Evolutionary conservation across 1,284 basidiomycete genomes (phyloP).

Genomic region (Cutaneotrichosporon sp.): DNA sequence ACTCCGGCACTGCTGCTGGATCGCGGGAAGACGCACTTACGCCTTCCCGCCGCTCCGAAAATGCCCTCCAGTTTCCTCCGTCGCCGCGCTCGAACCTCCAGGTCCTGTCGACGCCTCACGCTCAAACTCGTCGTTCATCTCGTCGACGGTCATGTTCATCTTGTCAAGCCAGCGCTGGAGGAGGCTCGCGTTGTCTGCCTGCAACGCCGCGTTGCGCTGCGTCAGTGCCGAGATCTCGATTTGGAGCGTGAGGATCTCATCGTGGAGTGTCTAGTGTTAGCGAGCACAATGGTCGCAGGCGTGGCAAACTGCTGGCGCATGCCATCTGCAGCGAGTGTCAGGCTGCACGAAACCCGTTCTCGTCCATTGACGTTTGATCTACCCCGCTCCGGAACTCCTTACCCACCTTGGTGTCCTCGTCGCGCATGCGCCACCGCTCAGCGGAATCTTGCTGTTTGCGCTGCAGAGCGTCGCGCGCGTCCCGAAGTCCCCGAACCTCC

Average conservation of each 20-base stretch:
- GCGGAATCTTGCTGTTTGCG: conserved; percentile 58
- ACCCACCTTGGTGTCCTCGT: conserved; percentile 75
- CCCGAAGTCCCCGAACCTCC: conserved; percentile 75
- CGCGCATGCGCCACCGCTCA: conserved; percentile 83
- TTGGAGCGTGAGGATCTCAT: conserved; percentile 84
- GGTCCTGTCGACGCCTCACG: conserved; percentile 23
- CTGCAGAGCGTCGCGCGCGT: conserved; percentile 56
- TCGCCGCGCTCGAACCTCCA: not conserved
- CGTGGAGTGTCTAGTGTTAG: conserved; percentile 70
- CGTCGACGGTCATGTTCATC: conserved; percentile 86
- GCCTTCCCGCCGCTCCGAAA: conserved; percentile 37
- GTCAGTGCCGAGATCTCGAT: conserved; percentile 86
- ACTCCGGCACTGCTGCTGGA: not conserved
- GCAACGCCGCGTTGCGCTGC: conserved; percentile 75
- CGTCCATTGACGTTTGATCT: too few species aligned
- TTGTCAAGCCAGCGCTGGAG: conserved; percentile 92
- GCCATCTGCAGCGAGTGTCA: too few species aligned
- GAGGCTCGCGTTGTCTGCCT: conserved; percentile 87
- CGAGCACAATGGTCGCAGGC: not conserved
- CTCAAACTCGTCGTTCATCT: conserved; percentile 76
- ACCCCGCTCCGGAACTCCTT: too few species aligned
- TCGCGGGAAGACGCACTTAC: conserved; percentile 13
- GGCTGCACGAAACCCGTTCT: too few species aligned
- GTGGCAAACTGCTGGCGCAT: not conserved
- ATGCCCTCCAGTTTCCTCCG: conserved; percentile 32